A percentile compares a stretch with the other conserved stretches of the same genome.
Conservation (phyloP, 2,329 filamentous ascomycete species). For the Fusarium sp. region DNA sequence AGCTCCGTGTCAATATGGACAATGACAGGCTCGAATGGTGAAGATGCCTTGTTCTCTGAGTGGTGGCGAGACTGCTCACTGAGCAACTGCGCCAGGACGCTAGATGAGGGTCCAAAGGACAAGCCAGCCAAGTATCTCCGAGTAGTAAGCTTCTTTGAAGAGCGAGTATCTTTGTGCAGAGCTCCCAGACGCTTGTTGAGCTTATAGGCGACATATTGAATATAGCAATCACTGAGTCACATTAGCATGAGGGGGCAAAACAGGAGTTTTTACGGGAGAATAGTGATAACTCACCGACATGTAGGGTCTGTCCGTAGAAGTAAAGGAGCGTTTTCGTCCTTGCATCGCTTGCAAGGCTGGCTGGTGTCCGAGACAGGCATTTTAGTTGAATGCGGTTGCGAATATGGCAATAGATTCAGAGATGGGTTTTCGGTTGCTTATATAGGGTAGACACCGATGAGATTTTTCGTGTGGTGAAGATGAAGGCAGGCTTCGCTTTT, state of each 20-base stretch:
- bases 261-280: neutral
- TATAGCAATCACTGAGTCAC: conserved; percentile 72
- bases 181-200: conserved; percentile 76
- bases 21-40: conserved; percentile 75
- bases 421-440: conserved; percentile 11
- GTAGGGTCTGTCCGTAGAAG: conserved; percentile 50
- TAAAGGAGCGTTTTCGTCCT: conserved; percentile 47
- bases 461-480: neutral
- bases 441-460: conserved; percentile 40
- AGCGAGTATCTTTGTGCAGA: conserved; percentile 62
- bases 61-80: conserved; percentile 76
- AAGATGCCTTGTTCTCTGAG: conserved; percentile 70
- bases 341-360: conserved; percentile 52
- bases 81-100: conserved; percentile 80
- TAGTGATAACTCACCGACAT: conserved; percentile 47
- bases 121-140: conserved; percentile 77
- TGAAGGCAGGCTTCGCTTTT: no score
- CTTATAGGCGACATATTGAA: conserved; percentile 82
- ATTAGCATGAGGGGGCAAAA: conserved; percentile 11
- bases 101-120: conserved; percentile 85
- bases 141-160: conserved; percentile 50
- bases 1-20: conserved; percentile 65
- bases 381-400: neutral
- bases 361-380: conserved; percentile 40
- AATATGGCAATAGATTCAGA: conserved; percentile 9